Evolutionary conservation across 2,329 filamentous ascomycete genomes (phyloP), one percentile per base, ranked within the genome.

Genomic region (Beauveria sp.): DNA sequence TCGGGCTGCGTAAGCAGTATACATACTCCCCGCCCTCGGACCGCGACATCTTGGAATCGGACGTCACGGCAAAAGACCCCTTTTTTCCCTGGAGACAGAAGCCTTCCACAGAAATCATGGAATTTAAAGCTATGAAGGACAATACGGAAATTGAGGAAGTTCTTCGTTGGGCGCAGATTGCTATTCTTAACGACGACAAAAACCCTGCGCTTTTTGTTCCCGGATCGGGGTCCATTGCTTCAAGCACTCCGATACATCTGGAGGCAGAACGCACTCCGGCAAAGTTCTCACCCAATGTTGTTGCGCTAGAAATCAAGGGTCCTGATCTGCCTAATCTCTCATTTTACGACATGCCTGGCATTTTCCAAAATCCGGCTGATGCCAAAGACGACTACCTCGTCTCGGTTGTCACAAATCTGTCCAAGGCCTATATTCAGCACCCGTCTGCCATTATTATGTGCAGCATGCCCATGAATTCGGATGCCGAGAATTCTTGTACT

Each of bases 271-370:
- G 72, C 2, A 78, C 80, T 0, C 73, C 83, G 5, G 85, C 87
- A 0, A 86, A 89, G 9, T 96, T 96, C 66, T 91, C 88, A 0
- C 92, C 92, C 0, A 96, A 96, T 65, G 81, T 92, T 0, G 86
- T 96, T 0, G 82, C 86, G 0, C 77, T 96, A 0, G 84, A 91
- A 58, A 91, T 96, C 28, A 85, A 85, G 0, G 88, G 87, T 0
- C 88, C 89, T 0, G 80, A 79, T 0, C 79, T 93, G 0, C 87
- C 90, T 0, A 86, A 90, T 6, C 71, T 96, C 0, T 91, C 88
- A 0, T 96, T 96, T 67, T 93, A 90, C 63, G 92, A 96, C 63
- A 79, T 96, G 0, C 92, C 92, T 0, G 92, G 92, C 0, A 85
- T 96, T 0, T 93, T 96, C 64, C 85, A 86, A 22, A 87, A 87